Evolutionary conservation across 78 protist genomes (phyloP), one percentile per base, ranked within the genome.

Genomic region (Cavenderia fasciculata): DNA sequence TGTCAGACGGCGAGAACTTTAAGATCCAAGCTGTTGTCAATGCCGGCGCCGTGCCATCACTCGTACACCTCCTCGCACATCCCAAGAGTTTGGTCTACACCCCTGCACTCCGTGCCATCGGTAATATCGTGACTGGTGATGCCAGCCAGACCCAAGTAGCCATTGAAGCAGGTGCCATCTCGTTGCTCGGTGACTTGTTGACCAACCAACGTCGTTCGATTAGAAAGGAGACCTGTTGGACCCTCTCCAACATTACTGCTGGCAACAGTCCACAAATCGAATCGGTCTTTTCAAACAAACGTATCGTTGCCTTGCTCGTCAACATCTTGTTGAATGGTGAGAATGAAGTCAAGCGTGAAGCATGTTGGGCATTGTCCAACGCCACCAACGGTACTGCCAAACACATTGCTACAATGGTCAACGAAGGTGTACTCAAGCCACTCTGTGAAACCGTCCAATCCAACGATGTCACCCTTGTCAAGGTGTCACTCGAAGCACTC

Each of bases 281-380:
- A 8, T 21, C 27, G 4, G 78, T 82, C 27, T 33, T 63, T 14
- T 33, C 56, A 8, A 73, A 4, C 85, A 44, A 34, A 34, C 36
- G 77, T 82, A 1, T 97, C 27, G 1, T 96, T 36, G 91, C 87
- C 38, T 40, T 61, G 25, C 85, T 98, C 70, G 36, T 97, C 19
- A 27, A 56, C 31, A 11, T 92, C 21, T 63, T 98, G 18, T 16
- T 8, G 31, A 41, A 16, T 0, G 89, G 54, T 29, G 97, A 96
- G 33, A 71, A 88, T 33, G 98, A 94, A 40, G 85, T 97, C 31
- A 63, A 74, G 33, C 95, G 95, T 75, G 99, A 99, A 74, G 99
- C 99, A 14, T 89, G 96, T 27, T 99, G 99, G 99, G 98, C 98
- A n/a, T 56, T 99, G 25, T 86, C 98, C 38, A 99, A 99, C 57